These are phyloP conservation scores for Vigna trinervia DNA, from an alignment of 306 rosid genomes.

Conservation along the genomic window DNA sequence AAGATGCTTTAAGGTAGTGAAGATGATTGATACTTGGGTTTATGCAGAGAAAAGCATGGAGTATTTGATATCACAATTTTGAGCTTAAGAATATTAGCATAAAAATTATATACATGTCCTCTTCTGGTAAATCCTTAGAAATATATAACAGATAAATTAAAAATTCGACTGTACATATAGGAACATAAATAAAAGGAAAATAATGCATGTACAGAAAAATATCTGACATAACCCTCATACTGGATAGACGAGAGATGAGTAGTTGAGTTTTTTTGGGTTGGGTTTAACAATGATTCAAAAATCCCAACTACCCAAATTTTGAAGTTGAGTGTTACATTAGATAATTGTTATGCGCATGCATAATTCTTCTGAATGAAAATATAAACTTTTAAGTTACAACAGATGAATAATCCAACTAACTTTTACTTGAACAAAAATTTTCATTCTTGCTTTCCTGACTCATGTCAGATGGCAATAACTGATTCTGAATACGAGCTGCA, in stretches of 20 bases:
- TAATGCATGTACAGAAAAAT: conserved; percentile 22
- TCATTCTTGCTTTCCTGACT: conserved; percentile 49
- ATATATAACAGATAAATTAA: background rate
- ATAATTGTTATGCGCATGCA: conserved; percentile 28
- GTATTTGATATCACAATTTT: background rate
- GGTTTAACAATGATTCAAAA: background rate
- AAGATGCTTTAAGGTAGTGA: background rate
- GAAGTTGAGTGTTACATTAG: conserved; percentile 23
- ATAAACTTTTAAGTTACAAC: conserved; percentile 31
- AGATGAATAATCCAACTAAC: conserved; percentile 49
- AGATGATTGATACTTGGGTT: background rate
- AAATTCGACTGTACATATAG: conserved; percentile 39
- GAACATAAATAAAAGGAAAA: conserved; percentile 8
- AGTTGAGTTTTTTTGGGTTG: background rate
- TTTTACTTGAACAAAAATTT: conserved; percentile 60
- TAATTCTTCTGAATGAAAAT: conserved; percentile 39
- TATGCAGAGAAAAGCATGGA: background rate
- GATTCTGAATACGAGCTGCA: conserved; percentile 69
- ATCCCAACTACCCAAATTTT: conserved; percentile 14
- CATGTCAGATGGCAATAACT: conserved; percentile 49
- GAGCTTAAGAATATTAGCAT: conserved; percentile 5
- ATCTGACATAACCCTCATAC: conserved; percentile 1
- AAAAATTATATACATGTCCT: background rate
- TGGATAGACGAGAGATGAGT: conserved; percentile 25
- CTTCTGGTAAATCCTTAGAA: conserved; percentile 13